These are phyloP conservation scores for Malassezia yamatoensis DNA, from an alignment of 1,284 basidiomycete species.

Conservation along the genomic window DNA sequence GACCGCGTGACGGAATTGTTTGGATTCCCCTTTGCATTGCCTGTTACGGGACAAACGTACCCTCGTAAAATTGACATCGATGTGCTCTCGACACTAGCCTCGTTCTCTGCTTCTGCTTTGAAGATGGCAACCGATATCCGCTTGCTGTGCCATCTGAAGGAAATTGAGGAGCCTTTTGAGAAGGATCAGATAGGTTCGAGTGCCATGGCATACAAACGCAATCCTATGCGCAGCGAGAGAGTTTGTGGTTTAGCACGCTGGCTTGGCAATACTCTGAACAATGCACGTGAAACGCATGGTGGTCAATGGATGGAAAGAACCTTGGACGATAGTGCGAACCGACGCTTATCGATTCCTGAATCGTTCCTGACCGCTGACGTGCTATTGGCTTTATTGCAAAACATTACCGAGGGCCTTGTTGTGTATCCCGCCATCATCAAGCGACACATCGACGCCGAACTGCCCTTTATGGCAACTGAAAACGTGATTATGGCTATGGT, in stretches of 20 bases:
- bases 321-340: conserved; percentile 65
- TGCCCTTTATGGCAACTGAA: conserved; percentile 92
- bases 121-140: conserved; percentile 95
- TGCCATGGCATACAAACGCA: conserved; percentile 99
- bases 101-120: conserved; percentile 87
- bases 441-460: conserved; percentile 79
- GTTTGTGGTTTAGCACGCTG: conserved; percentile 92
- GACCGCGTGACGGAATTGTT: conserved; percentile 64
- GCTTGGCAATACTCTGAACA: conserved; percentile 49
- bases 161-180: conserved; percentile 98
- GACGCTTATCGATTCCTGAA: conserved; percentile 87
- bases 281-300: conserved; percentile 51
- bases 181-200: conserved; percentile 85
- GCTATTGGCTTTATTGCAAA: conserved; percentile 85
- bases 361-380: conserved; percentile 96
- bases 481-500: conserved; percentile 99
- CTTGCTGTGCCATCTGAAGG: conserved; percentile 54
- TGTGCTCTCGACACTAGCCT: conserved; percentile 76
- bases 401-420: conserved; percentile 91
- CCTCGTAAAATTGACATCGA: conserved; percentile 95
- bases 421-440: conserved; percentile 94
- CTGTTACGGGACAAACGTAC: conserved; percentile 96
- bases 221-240: conserved; percentile 97
- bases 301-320: conserved; percentile 48
- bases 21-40: conserved; percentile 87